Percentiles rank a stretch among this genome's conserved stretches.
Conservation (phyloP, 441 rosid genomes). For the Mallotus repandus region DNA sequence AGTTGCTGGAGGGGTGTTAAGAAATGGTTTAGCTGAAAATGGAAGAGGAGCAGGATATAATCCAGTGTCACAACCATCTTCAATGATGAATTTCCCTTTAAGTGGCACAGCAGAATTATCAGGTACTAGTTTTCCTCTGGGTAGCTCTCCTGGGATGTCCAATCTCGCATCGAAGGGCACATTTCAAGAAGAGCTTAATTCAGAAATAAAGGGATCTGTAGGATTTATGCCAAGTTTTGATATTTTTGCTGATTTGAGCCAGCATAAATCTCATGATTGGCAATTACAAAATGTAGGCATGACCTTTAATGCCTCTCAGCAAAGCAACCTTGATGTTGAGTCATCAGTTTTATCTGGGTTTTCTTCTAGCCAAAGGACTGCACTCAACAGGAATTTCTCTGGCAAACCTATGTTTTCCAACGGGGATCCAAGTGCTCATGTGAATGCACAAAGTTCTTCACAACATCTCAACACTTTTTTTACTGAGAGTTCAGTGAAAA, state of each 20-base stretch:
- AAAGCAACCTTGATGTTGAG: constrained; percentile 37
- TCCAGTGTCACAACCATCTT: constrained; percentile 55
- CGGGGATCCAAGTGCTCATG: constrained; percentile 30
- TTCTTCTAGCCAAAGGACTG: constrained; percentile 52
- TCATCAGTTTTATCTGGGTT: constrained; percentile 46
- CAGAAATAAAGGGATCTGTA: constrained; percentile 50
- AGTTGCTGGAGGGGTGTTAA: constrained; percentile 39
- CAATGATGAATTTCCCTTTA: constrained; percentile 46
- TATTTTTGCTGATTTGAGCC: constrained; percentile 54
- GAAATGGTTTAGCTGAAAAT: constrained; percentile 53
- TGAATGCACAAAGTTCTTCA: constrained; percentile 35
- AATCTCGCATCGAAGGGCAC: constrained; percentile 42
- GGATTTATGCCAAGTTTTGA: constrained; percentile 54
- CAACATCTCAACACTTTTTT: constrained; percentile 41
- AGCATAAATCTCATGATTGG: constrained; percentile 63
- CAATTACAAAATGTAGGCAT: constrained; percentile 61
- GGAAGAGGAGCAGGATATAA: constrained; percentile 48
- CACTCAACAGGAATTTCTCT: constrained; percentile 38
- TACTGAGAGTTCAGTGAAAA: constrained; percentile 46
- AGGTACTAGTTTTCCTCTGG: constrained; percentile 53
- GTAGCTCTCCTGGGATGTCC: constrained; percentile 49
- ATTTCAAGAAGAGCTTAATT: constrained; percentile 57
- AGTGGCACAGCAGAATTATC: constrained; percentile 51
- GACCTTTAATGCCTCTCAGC: constrained; percentile 50
- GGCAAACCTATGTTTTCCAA: constrained; percentile 38